These are phyloP conservation scores for Mallotus nudiflorus DNA, from an alignment of 345 rosid genomes.

Conservation along the genomic window DNA sequence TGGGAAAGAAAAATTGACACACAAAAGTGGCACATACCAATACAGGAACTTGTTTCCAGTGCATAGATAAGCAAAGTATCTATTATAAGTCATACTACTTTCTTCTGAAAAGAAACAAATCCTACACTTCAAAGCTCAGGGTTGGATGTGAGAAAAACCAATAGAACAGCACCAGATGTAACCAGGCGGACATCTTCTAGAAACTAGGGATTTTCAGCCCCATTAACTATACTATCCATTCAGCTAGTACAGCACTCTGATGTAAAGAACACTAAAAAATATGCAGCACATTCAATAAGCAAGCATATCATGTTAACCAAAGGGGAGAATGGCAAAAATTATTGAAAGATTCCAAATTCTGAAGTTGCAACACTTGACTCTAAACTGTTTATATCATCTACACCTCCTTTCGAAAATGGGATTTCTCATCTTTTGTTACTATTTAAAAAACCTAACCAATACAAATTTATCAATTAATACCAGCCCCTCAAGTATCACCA, in stretches of 20 bases:
- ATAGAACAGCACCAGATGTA: neutral
- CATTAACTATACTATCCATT: neutral
- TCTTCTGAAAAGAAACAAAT: neutral
- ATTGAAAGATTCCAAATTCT: neutral
- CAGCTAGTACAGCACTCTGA: neutral
- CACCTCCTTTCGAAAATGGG: neutral
- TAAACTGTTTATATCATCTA: neutral
- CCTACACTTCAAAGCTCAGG: neutral
- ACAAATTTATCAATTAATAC: neutral
- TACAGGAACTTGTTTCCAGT: neutral
- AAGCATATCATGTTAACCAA: neutral
- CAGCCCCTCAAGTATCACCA: neutral
- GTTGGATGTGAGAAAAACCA: neutral
- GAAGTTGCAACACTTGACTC: neutral
- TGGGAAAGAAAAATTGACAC: neutral
- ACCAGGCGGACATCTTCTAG: neutral
- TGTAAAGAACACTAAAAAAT: neutral
- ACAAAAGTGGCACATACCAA: neutral
- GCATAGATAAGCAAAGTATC: neutral
- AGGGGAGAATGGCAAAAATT: neutral
- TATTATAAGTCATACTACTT: neutral
- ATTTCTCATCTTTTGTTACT: neutral
- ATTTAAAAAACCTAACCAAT: neutral
- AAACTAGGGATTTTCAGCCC: neutral
- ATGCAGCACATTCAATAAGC: neutral